Conservation (phyloP, 2,329 filamentous ascomycete species). For the Alternaria gaisen region DNA sequence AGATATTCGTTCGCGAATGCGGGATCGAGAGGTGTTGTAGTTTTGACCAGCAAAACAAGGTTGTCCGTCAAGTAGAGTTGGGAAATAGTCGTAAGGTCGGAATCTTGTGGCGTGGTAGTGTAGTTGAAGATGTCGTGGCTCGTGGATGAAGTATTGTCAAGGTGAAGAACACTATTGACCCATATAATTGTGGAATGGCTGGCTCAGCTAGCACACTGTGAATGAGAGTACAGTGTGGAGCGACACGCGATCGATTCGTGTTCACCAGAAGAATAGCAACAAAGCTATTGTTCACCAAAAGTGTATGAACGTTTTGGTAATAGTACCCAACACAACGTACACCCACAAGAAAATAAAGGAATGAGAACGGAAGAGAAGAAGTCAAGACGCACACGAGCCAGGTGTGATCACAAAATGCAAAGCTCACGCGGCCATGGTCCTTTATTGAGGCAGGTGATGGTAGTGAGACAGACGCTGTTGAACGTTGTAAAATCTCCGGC, state of each 20-base stretch:
- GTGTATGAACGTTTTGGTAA: conserved; percentile 1
- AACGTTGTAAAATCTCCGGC: conserved; percentile 29
- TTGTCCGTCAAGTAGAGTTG: background rate
- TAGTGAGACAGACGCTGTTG: conserved; percentile 42
- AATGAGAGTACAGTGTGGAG: background rate
- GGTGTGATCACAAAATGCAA: conserved; percentile 23
- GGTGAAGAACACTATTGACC: background rate
- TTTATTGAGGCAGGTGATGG: conserved; percentile 46
- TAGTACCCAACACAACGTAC: conserved; percentile 25
- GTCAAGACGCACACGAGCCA: conserved; percentile 23
- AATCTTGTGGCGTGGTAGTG: background rate
- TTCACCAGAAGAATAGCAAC: background rate
- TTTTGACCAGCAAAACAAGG: conserved; percentile 15
- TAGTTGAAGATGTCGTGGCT: background rate
- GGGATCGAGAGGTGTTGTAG: conserved; percentile 4
- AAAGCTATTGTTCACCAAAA: conserved; percentile 36
- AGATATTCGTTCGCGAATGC: background rate
- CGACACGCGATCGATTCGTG: background rate
- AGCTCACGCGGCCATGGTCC: conserved; percentile 31
- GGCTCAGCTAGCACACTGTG: background rate
- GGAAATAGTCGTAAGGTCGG: background rate
- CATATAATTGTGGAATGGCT: background rate
- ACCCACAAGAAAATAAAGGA: conserved; percentile 17
- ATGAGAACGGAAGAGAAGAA: conserved; percentile 26
- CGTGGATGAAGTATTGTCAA: conserved; percentile 1